Evolutionary conservation across 106 monocot species (phyloP).

Genomic region (Platanthera guangdongensis): DNA sequence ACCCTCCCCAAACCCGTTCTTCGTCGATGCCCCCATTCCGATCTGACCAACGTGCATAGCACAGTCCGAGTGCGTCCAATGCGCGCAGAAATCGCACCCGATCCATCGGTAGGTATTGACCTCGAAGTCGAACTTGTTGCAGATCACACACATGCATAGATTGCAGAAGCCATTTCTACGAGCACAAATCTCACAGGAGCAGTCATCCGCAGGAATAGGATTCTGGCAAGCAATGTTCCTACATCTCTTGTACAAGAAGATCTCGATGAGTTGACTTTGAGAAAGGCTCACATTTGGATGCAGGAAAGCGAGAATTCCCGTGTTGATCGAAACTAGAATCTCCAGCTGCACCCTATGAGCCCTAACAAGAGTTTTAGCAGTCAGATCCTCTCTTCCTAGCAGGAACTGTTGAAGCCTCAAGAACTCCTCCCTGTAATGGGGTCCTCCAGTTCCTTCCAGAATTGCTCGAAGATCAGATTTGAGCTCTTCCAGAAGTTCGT

Average conservation of each 20-base stretch:
- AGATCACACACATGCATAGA: slow-evolving; percentile 93
- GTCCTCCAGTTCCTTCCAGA: slow-evolving; percentile 82
- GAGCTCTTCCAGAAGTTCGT: slow-evolving; percentile 76
- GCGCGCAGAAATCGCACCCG: slow-evolving; percentile 89
- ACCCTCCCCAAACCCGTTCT: slow-evolving; percentile 25
- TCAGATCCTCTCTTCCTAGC: slow-evolving; percentile 61
- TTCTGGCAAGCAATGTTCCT: slow-evolving; percentile 91
- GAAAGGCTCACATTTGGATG: slow-evolving; percentile 76
- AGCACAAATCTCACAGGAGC: slow-evolving; percentile 67
- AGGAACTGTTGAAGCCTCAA: slow-evolving; percentile 69
- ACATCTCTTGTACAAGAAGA: slow-evolving; percentile 85
- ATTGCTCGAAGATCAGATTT: slow-evolving; percentile 70
- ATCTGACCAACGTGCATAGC: slow-evolving; percentile 77
- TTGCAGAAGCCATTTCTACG: slow-evolving; percentile 89
- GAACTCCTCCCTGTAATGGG: slow-evolving; percentile 78
- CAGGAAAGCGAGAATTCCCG: slow-evolving; percentile 90
- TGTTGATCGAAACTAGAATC: slow-evolving; percentile 84
- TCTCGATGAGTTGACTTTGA: slow-evolving; percentile 61
- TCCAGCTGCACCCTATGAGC: slow-evolving; percentile 84
- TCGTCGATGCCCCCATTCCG: slow-evolving; percentile 58
- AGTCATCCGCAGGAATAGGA: slow-evolving; percentile 84
- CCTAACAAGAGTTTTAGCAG: slow-evolving; percentile 41
- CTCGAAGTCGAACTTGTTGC: slow-evolving; percentile 96
- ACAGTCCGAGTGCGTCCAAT: slow-evolving; percentile 97
- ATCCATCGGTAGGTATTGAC: slow-evolving; percentile 98